A percentile compares a stretch with the other conserved stretches of the same genome.
phyloP scores from a whole-genome alignment of 768 basidiomycete genomes.

The Hygrocybe coccinea region DNA sequence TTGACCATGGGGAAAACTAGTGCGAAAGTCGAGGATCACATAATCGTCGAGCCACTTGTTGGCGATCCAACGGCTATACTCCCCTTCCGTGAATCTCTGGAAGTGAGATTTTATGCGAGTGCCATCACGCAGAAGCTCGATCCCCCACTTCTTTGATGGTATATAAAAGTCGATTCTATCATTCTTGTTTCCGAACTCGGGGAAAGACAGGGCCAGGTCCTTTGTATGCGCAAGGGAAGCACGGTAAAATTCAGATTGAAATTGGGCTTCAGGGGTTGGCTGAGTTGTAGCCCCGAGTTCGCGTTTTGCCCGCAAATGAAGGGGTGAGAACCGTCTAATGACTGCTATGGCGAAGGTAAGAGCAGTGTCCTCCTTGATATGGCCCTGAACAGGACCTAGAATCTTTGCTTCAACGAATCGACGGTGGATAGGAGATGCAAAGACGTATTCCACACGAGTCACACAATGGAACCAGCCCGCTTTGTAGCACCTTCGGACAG shows the following conservation, averaged over 20 bases:
- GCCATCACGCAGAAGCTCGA: neutral
- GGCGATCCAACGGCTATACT: neutral
- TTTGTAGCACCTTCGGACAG: too few relatives aligned
- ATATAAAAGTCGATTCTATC: neutral
- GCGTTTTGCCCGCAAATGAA: neutral
- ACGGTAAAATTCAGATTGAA: constrained; percentile 1
- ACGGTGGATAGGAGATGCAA: neutral
- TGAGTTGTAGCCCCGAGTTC: neutral
- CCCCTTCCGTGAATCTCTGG: neutral
- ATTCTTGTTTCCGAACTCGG: neutral
- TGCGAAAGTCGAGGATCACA: neutral
- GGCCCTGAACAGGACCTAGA: neutral
- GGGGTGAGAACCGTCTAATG: neutral
- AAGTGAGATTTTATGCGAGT: neutral
- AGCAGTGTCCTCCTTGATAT: neutral
- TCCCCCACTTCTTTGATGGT: neutral
- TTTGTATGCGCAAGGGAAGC: neutral
- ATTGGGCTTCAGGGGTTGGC: neutral
- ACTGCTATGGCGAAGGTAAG: neutral
- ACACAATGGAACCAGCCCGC: neutral
- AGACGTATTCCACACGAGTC: neutral
- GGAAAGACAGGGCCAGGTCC: neutral
- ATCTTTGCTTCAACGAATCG: neutral
- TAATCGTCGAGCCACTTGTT: neutral
- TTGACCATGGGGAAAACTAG: neutral